Base-by-base conservation (phyloP, 768 basidiomycete species). In the Leccinum incarnatum region DNA sequence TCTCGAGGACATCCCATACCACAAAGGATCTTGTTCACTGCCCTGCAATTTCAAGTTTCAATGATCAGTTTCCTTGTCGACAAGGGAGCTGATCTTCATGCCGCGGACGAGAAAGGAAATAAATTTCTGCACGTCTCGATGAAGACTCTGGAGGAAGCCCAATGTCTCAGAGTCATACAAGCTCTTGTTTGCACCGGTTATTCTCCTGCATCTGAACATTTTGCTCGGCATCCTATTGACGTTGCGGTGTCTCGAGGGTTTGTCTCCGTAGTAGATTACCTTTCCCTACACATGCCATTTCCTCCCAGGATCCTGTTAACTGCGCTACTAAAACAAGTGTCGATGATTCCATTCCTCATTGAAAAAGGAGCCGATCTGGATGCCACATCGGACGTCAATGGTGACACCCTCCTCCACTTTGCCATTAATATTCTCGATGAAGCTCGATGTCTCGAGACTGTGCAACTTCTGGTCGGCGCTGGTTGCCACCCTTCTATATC, bases 341-440 rank as follows among this genome's bases (percentile, higher is more conserved):
- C 6, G 4, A 36, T 36, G 34, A 10, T 36, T 36, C 34, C 14
- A 37, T 37, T 37, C 36, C 36, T 37, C 36, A 0, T 37, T 17
- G 15, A 10, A 4, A 46, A 11, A 4, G 45, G 45, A 46, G 45
- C 36, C 2, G 2, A 15, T 36, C 36, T 36, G 8, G n/a, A 45
- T 45, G 42, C 19, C 19, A 45, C 0, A 19, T n/a, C n/a, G n/a
- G 10, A 21, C 0, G 0, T 0, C 17, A 5, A 45, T 10, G 42
- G 42, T 0, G 9, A 45, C 15, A 45, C 42, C 7, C 8, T 45
- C 42, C 19, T 21, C 17, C 19, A 45, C 9, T 0, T 5, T 11
- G 42, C 42, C 19, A n/a, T n/a, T n/a, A n/a, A n/a, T n/a, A 12
- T 7, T 7, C 36, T 10, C n/a, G 42, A 45, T 3, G 42, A 19